phyloP scores from a whole-genome alignment of 208 protist genomes.

The Crithidia sp. region DNA sequence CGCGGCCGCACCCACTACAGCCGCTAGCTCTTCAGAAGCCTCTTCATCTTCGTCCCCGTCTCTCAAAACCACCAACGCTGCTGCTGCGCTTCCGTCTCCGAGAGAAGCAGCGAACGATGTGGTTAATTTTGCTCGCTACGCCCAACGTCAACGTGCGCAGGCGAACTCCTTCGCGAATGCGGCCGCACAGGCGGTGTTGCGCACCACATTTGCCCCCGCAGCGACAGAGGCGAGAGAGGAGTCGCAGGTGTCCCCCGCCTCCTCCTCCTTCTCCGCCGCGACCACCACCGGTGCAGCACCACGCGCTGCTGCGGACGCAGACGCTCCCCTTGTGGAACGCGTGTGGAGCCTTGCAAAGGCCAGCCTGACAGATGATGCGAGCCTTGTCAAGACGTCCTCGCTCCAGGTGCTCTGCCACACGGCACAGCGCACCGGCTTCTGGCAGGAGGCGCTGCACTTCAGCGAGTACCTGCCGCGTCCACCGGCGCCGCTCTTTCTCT shows the following conservation, averaged over 20 bases:
- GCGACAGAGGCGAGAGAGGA: background rate
- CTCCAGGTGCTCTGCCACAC: slow-evolving; percentile 78
- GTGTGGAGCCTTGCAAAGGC: slow-evolving; percentile 55
- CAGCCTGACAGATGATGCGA: slow-evolving; percentile 49
- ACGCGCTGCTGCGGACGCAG: background rate
- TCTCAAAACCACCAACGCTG: background rate
- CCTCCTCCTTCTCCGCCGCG: background rate
- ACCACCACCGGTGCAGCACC: background rate
- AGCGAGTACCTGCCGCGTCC: slow-evolving; percentile 42
- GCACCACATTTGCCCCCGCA: slow-evolving; percentile 9
- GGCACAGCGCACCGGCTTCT: slow-evolving; percentile 75
- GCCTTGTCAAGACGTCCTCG: slow-evolving; percentile 62
- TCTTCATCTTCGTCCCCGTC: background rate
- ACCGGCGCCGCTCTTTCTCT: slow-evolving; percentile 76
- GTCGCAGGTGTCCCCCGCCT: background rate
- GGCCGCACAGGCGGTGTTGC: slow-evolving; percentile 30
- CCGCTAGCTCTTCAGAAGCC: background rate
- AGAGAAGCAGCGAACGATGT: slow-evolving; percentile 4
- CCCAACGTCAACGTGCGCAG: slow-evolving; percentile 30
- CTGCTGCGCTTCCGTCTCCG: background rate
- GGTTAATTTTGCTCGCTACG: slow-evolving; percentile 34
- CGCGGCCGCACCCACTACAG: background rate
- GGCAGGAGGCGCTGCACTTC: slow-evolving; percentile 74
- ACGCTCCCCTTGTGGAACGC: slow-evolving; percentile 37
- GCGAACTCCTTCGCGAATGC: slow-evolving; percentile 32